Conservation (phyloP, 2,329 filamentous ascomycete genomes). For the Fusarium incarnatum region DNA sequence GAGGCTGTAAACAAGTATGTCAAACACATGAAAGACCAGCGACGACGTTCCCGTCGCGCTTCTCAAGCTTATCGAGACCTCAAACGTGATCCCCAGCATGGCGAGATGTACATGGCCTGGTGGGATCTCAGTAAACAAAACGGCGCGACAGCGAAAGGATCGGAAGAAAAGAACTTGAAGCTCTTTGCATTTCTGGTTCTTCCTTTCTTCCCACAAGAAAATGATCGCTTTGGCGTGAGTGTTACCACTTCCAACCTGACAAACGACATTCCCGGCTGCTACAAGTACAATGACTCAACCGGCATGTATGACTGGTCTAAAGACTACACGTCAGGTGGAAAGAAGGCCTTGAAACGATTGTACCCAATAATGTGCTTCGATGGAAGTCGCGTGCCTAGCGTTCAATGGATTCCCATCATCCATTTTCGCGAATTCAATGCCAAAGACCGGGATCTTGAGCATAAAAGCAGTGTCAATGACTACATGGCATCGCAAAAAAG, state of each 20-base stretch:
- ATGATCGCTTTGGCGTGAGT: rapidly evolving
- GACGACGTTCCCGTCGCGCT: not conserved
- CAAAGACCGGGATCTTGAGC: not conserved
- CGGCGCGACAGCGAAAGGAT: too few species aligned
- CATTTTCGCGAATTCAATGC: rapidly evolving
- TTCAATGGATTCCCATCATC: not conserved
- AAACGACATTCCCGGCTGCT: not conserved
- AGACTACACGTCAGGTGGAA: rapidly evolving
- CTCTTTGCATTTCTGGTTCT: not conserved
- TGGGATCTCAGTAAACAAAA: not conserved
- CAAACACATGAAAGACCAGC: rapidly evolving
- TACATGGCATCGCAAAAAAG: rapidly evolving
- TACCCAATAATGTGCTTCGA: not conserved
- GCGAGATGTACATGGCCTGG: not conserved
- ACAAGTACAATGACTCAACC: rapidly evolving
- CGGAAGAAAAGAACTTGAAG: not conserved
- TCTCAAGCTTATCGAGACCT: not conserved
- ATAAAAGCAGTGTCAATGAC: not conserved
- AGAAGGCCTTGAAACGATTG: rapidly evolving
- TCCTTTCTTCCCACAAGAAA: rapidly evolving
- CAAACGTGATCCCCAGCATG: rapidly evolving
- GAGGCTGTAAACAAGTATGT: too few species aligned
- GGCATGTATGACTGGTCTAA: rapidly evolving
- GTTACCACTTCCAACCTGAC: not conserved
- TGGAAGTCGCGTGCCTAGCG: not conserved